Evolutionary conservation across 345 rosid genomes (phyloP), one percentile per base, ranked within the genome.

Genomic region (Kandelia obovata): DNA sequence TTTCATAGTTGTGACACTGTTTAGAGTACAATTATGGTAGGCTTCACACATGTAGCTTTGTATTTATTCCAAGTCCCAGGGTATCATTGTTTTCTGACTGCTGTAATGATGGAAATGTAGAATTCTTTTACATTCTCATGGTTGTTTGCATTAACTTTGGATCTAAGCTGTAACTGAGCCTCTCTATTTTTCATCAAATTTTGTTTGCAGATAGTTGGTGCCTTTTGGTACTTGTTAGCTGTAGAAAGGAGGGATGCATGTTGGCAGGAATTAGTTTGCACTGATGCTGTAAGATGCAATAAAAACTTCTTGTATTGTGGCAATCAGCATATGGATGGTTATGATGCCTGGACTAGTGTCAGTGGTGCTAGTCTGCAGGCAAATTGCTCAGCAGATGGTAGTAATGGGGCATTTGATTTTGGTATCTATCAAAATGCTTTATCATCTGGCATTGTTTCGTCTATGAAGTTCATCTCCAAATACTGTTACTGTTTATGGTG

Each of bases 401-500:
- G 80, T 17, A 31, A 60, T 61, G 83, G 84, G 39, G 77, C 83
- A 43, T 95, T 95, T 82, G 86, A 92, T 74, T 95, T 78, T 58
- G 97, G 97, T 62, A 95, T 95, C 75, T 95, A 62, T 71, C 30
- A 66, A 28, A 75, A 82, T 16, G 97, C 96, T n/a, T 64, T 95
- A 64, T 79, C 96, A 31, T 90, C 96, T 51, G 87, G 81, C 15
- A 77, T 92, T 72, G 90, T 88, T 69, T 83, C 96, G n/a, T 87
- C 96, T 26, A 76, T 72, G 72, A 83, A 86, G 27, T 94, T 94
- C 77, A 67, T 94, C 39, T 72, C 99, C 0, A 95, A 94, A 57
- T 95, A 83, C 73, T 88, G 87, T 74, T 95, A 84, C 67, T 95
- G 96, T 77, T 82, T 92, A 63, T 95, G 99, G 99, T 95, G 97